A percentile compares a stretch with the other conserved stretches of the same genome.
These are phyloP conservation scores for Boechera divaricarpa DNA, from an alignment of 345 rosid species.

Conservation along the genomic window DNA sequence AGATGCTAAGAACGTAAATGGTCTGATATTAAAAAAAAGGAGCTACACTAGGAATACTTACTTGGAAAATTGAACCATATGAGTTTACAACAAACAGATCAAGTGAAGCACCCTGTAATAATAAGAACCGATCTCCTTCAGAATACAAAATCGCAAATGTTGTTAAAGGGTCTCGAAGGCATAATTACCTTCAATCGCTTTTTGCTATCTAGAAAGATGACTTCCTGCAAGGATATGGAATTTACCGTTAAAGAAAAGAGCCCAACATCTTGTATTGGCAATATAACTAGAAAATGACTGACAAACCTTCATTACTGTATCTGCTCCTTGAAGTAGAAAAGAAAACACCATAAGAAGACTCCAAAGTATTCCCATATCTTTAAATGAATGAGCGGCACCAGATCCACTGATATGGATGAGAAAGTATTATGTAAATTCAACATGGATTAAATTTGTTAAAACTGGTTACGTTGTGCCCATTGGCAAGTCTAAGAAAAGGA, in stretches of 20 bases:
- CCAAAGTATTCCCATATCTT: slow-evolving; percentile 84
- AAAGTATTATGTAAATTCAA: slow-evolving; percentile 32
- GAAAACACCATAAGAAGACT: slow-evolving; percentile 86
- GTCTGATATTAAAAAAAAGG: not conserved
- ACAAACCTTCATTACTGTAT: slow-evolving; percentile 82
- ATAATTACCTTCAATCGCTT: slow-evolving; percentile 63
- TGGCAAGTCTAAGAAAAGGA: not conserved
- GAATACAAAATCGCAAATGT: not conserved
- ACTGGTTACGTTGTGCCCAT: not conserved
- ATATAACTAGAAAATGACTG: slow-evolving; percentile 34
- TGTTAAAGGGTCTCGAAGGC: not conserved
- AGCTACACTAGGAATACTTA: slow-evolving; percentile 45
- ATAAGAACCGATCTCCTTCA: slow-evolving; percentile 29
- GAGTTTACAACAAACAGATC: slow-evolving; percentile 93
- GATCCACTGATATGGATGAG: slow-evolving; percentile 68
- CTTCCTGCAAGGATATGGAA: slow-evolving; percentile 62
- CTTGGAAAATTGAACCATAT: slow-evolving; percentile 90
- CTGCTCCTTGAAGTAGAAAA: slow-evolving; percentile 92
- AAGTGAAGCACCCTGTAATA: slow-evolving; percentile 77
- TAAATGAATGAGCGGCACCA: slow-evolving; percentile 72
- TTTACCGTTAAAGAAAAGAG: slow-evolving; percentile 33
- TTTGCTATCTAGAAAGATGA: slow-evolving; percentile 69
- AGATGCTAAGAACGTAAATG: slow-evolving; percentile 3
- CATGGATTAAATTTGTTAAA: slow-evolving; percentile 26
- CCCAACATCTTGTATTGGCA: slow-evolving; percentile 2